A percentile compares a stretch with the other conserved stretches of the same genome.
Conservation (phyloP, 148 eudicot genomes). For the Cornus kousa region DNA sequence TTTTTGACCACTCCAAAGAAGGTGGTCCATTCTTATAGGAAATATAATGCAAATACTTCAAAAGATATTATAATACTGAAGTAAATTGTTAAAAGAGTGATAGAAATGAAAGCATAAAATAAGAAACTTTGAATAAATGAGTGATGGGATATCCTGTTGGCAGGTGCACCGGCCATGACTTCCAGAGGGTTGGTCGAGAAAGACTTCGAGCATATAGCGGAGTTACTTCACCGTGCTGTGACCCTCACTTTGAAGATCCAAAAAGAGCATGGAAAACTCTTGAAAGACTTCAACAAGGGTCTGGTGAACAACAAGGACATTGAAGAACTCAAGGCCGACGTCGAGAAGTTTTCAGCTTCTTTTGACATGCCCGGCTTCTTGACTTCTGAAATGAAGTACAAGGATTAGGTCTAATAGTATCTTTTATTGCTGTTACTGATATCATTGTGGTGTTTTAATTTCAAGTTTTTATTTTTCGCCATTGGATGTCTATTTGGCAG, state of each 20-base stretch:
- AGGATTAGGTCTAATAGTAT: slow-evolving; percentile 39
- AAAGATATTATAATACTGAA: background rate
- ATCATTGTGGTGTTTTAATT: slow-evolving; percentile 1
- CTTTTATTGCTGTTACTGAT: background rate
- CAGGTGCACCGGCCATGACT: slow-evolving; percentile 99
- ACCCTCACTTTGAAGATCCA: slow-evolving; percentile 74
- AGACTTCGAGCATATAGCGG: slow-evolving; percentile 98
- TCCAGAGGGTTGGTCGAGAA: slow-evolving; percentile 95
- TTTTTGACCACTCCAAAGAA: too few relatives aligned
- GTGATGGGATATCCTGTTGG: background rate
- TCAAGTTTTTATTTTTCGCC: background rate
- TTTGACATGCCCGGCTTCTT: slow-evolving; percentile 97
- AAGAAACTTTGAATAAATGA: background rate
- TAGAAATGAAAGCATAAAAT: background rate
- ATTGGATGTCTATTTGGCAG: background rate
- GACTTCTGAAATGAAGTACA: slow-evolving; percentile 82
- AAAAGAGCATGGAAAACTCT: slow-evolving; percentile 88
- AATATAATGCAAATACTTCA: background rate
- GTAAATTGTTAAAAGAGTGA: too few relatives aligned
- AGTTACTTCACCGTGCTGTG: slow-evolving; percentile 90
- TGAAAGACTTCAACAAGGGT: slow-evolving; percentile 98
- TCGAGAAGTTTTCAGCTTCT: slow-evolving; percentile 76
- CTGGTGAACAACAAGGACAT: slow-evolving; percentile 89
- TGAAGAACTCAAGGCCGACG: slow-evolving; percentile 84
- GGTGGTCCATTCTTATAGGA: background rate